phyloP scores from a whole-genome alignment of 148 eudicot genomes.

The Spergularia bocconei region DNA sequence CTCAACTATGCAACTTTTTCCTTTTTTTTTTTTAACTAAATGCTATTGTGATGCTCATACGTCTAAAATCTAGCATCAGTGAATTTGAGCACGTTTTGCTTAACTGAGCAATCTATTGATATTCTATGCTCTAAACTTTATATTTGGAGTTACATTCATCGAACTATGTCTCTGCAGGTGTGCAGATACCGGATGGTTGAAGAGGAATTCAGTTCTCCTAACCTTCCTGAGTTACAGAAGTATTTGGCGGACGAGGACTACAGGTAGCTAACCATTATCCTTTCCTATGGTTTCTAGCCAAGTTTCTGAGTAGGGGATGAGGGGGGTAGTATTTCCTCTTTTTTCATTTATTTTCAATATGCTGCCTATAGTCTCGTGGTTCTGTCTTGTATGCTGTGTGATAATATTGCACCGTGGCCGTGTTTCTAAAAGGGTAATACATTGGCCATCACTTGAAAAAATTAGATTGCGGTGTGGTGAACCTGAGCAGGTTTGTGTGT shows the following conservation, averaged over 20 bases:
- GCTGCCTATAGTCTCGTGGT: background rate
- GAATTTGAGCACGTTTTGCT: background rate
- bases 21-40: background rate
- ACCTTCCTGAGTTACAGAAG: slow-evolving; percentile 71
- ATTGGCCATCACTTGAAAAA: background rate
- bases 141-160: background rate
- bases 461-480: background rate
- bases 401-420: background rate
- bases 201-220: slow-evolving; percentile 81
- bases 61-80: background rate
- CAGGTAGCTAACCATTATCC: slow-evolving; percentile 43
- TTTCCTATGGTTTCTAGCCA: background rate
- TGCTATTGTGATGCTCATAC: background rate
- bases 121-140: background rate
- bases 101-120: background rate
- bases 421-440: background rate
- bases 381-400: background rate
- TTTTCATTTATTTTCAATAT: background rate
- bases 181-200: slow-evolving; percentile 80
- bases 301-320: background rate
- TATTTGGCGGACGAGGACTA: slow-evolving; percentile 83
- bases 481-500: background rate
- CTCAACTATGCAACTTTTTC: no score
- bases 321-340: background rate
- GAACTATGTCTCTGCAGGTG: slow-evolving; percentile 39